Conservation (phyloP, 257 asterid species). For the Coffea eugenioides region DNA sequence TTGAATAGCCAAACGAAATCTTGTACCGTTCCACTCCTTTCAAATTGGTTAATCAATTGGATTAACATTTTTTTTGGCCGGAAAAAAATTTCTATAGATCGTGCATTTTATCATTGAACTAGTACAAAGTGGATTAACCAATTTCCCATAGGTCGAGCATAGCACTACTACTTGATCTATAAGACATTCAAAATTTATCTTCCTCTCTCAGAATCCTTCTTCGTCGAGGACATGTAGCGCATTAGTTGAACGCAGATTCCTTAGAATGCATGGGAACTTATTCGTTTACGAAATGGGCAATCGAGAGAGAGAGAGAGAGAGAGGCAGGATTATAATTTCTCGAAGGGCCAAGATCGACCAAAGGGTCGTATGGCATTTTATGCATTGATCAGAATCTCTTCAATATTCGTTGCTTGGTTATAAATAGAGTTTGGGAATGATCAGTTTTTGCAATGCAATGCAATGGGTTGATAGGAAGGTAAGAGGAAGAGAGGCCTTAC, state of each 20-base stretch:
- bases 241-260: background rate
- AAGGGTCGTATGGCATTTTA: background rate
- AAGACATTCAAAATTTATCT: background rate
- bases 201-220: background rate
- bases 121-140: background rate
- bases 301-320: background rate
- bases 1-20: no score
- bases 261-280: slow-evolving; percentile 4
- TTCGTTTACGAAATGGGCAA: background rate
- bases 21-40: no score
- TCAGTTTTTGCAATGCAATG: background rate
- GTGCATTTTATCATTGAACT: background rate
- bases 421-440: slow-evolving; percentile 1
- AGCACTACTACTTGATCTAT: background rate
- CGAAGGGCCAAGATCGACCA: background rate
- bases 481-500: slow-evolving; percentile 32
- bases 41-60: no score
- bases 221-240: background rate
- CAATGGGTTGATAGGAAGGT: background rate
- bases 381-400: background rate
- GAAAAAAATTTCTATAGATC: background rate
- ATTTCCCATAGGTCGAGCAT: background rate
- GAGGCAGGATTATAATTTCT: background rate
- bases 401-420: background rate
- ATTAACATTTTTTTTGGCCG: no score